Percentiles rank a stretch among this genome's conserved stretches.
Conservation (phyloP, 176 grass and related monocot species). For the Carex myosuroides region DNA sequence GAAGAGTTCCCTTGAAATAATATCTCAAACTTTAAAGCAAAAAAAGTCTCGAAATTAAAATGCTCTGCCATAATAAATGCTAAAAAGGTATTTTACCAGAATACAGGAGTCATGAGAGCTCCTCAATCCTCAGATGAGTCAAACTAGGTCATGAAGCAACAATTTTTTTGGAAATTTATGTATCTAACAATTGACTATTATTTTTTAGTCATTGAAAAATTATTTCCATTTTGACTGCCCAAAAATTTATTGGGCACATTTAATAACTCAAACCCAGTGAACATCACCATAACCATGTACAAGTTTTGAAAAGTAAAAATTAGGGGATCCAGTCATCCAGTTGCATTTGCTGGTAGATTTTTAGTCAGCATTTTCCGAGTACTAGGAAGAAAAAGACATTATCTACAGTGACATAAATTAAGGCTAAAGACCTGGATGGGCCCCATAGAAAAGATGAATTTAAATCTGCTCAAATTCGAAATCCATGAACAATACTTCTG, state of each 20-base stretch:
- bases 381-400: slow-evolving; percentile 1
- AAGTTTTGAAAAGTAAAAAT: background rate
- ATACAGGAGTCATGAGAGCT: background rate
- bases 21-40: background rate
- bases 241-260: background rate
- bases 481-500: too few species aligned
- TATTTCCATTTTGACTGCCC: background rate
- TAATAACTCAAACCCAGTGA: background rate
- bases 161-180: background rate
- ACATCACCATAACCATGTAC: background rate
- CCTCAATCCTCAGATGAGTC: background rate
- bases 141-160: background rate
- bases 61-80: background rate
- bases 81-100: background rate
- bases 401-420: background rate
- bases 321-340: background rate
- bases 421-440: background rate
- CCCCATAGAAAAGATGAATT: background rate
- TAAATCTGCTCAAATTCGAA: too few species aligned
- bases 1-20: background rate
- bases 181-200: background rate
- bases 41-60: background rate
- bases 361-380: background rate
- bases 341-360: background rate
- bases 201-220: background rate